Base-by-base conservation (phyloP, 1,284 basidiomycete genomes). In the Cronartium quercuum region DNA sequence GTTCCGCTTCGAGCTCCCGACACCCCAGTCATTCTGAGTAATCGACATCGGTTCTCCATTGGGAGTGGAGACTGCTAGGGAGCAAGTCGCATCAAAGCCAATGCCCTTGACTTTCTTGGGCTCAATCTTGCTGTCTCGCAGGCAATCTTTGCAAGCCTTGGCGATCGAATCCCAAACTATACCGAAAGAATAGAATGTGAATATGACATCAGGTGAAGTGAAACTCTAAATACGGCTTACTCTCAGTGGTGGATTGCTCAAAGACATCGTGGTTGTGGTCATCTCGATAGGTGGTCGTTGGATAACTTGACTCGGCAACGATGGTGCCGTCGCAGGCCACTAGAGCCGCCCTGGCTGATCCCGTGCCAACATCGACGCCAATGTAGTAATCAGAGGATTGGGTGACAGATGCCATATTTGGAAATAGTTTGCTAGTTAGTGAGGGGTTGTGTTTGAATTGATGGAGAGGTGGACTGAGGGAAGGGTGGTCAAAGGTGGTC, bases 41-140 rank as follows among this genome's bases (percentile, higher is more conserved):
- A 98, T 89, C n/a, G 85, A 85, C 44, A 97, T 84, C 0, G 94
- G 91, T 61, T 86, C 83, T 3, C 93, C 93, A 15, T 87, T 80
- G 10, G 66, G 66, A 80, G 93, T 88, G 0, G 89, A 86, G 34
- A 98, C 94, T 0, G 94, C 93, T 44, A 98, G 85, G 0, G 92
- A 95, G 83, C 96, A 98, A 0, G 95, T 98, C 66, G 94, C 95
- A 82, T 98, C 95, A 81, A 98, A 97, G 10, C 94, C 94, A 73
- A 98, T 81, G 0, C 95, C 95, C 80, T 91, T 92, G 77, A 98
- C 89, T 4, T 85, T 82, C 2, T 84, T 82, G 13, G 90, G 86
- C 34, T 86, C 79, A 41, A 93, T 83, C 6, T 87, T 86, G 2
- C 90, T 87, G 41, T 86, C 83, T 12, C 84, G 77, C 40, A 98